Conservation (phyloP, 2,329 filamentous ascomycete genomes). For the Colletotrichum camelliae region DNA sequence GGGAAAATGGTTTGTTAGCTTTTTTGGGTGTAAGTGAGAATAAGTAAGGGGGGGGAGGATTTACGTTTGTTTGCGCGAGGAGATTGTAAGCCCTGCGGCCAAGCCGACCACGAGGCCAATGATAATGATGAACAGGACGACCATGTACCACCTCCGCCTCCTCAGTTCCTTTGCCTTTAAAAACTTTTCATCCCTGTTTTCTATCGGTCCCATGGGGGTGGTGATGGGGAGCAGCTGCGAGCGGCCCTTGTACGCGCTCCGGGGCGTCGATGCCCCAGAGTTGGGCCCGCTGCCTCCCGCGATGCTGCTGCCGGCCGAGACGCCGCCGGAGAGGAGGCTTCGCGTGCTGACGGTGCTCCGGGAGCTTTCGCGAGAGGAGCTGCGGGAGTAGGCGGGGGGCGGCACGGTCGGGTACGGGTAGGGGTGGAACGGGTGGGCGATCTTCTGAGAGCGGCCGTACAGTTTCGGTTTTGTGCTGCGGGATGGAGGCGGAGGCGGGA, state of each 20-base stretch:
- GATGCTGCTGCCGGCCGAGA: background rate
- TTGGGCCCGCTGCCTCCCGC: background rate
- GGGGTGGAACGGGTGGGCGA: conserved; percentile 2
- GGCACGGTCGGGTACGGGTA: conserved; percentile 18
- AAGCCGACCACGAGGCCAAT: conserved; percentile 39
- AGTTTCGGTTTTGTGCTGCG: background rate
- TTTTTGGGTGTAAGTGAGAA: background rate
- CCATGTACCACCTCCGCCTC: conserved; percentile 37
- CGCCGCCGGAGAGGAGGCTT: background rate
- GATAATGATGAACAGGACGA: conserved; percentile 31
- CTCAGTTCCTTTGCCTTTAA: conserved; percentile 24
- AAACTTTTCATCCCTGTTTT: background rate
- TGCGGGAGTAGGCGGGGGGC: conserved; percentile 20
- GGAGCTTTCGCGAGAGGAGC: conserved; percentile 11
- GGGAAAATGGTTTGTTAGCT: background rate
- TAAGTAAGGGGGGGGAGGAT: conserved; percentile 1
- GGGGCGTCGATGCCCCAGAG: background rate
- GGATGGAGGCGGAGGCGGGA: background rate
- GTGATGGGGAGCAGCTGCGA: background rate
- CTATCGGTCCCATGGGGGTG: background rate
- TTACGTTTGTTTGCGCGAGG: conserved; percentile 39
- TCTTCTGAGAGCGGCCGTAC: background rate
- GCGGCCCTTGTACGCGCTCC: background rate
- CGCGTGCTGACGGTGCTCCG: background rate
- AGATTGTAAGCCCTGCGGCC: conserved; percentile 44